Base-by-base conservation (phyloP, 495 filamentous ascomycete species). In the Elasticomyces elasticus region DNA sequence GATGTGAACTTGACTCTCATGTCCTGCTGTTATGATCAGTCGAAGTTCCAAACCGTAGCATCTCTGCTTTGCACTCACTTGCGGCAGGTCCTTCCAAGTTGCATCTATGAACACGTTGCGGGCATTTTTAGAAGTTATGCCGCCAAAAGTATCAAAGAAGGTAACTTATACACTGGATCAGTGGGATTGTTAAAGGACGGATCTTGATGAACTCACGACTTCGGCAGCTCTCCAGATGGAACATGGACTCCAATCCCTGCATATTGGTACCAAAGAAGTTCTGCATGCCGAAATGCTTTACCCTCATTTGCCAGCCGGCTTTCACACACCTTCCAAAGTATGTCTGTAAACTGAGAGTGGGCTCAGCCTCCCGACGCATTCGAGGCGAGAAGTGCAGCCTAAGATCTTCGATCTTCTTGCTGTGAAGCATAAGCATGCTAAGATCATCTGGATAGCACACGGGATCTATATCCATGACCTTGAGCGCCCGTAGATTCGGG, bases 391-490 rank as follows among this genome's bases (percentile, higher is more conserved):
- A 84, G 56, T 83, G 77, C 27, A 83, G 52, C 31, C 66, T 77
- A 6, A 84, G 69, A 19, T 78, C 75, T 38, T 67, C 68, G 27
- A 84, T 63, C 27, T 77, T 78, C 48, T 67, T 72, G 15, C 76
- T 75, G 30, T 73, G 70, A 23, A 69, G 65, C 2, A 83, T 67
- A 23, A 84, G 63, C 6, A 76, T 68, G 7, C 78, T 78, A 28
- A 84, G 75, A 60, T 84, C 80, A 60, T 84, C 80, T 0, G 78
- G 76, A 54, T 83, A 82, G 63, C 80, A 84, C 9, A 84, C 67
- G 0, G 80, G 80, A 54, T 84, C 80, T 42, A 84, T 79, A 53
- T 82, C 71, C 55, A 74, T 74, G 27, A 79, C 69, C 54, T 73
- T 76, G 25, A 84, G 64, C 25, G 59, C 67, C 20, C 69, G 67